Evolutionary conservation across 2,329 filamentous ascomycete genomes (phyloP).

Genomic region (Colletotrichum zoysiae): DNA sequence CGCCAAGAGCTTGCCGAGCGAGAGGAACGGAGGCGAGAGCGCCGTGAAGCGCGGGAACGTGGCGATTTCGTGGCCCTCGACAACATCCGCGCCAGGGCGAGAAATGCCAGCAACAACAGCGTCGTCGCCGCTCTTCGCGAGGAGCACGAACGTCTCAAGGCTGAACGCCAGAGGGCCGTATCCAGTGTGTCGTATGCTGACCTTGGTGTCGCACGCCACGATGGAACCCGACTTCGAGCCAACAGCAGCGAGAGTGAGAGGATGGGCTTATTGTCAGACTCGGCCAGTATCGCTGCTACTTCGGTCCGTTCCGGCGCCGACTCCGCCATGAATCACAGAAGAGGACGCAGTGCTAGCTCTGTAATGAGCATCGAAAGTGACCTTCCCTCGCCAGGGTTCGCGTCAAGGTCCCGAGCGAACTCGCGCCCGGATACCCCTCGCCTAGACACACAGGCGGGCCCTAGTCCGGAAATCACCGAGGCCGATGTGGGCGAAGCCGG

Average conservation of each 20-base stretch:
- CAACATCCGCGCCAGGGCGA: conserved; percentile 70
- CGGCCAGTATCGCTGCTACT: conserved; percentile 69
- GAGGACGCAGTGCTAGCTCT: conserved; percentile 66
- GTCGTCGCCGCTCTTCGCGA: conserved; percentile 70
- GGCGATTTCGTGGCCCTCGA: conserved; percentile 79
- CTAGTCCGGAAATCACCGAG: conserved; percentile 66
- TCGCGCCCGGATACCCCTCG: conserved; percentile 60
- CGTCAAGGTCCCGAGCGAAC: conserved; percentile 54
- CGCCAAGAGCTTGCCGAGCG: conserved; percentile 81
- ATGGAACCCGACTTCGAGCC: conserved; percentile 80
- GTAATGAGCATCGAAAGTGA: conserved; percentile 66
- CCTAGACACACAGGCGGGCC: conserved; percentile 57
- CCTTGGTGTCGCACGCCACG: conserved; percentile 80
- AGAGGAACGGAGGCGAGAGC: conserved; percentile 77
- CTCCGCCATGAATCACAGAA: conserved; percentile 53
- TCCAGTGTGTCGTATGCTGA: conserved; percentile 83
- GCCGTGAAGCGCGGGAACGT: conserved; percentile 78
- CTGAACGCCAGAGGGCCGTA: conserved; percentile 74
- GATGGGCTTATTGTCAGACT: conserved; percentile 77
- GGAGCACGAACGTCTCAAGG: conserved; percentile 68
- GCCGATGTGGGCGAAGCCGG: conserved; percentile 61
- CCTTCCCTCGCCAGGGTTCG: conserved; percentile 55
- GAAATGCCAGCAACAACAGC: conserved; percentile 61
- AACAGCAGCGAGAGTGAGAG: conserved; percentile 81
- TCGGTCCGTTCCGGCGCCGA: conserved; percentile 52